A percentile compares a stretch with the other conserved stretches of the same genome.
Conservation (phyloP, 495 filamentous ascomycete species). For the Daldinia caldariorum region DNA sequence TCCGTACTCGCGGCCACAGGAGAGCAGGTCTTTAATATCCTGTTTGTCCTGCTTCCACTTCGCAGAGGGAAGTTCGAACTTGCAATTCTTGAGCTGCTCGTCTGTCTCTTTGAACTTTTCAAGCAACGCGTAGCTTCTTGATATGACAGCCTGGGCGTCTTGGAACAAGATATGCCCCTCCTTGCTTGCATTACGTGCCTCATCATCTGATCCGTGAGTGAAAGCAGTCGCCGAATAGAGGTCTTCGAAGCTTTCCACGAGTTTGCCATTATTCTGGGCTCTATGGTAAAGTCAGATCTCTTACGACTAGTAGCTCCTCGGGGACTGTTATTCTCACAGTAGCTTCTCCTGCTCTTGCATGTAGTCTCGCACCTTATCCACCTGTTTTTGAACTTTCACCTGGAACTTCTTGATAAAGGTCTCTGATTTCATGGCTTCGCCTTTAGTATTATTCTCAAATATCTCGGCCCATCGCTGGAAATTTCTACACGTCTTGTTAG, state of each 20-base stretch:
- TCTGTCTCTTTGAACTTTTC: conserved; percentile 42
- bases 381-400: conserved; percentile 26
- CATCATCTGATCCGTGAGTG: neutral
- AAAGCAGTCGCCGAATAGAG: conserved; percentile 3
- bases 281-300: conserved; percentile 18
- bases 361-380: conserved; percentile 23
- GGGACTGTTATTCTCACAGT: conserved; percentile 34
- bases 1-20: conserved; percentile 47
- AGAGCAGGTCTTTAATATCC: conserved; percentile 48
- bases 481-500: conserved; percentile 27
- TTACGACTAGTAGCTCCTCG: neutral
- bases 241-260: conserved; percentile 19
- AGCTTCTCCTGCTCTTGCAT: conserved; percentile 32
- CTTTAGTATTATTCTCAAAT: conserved; percentile 34
- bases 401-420: conserved; percentile 46
- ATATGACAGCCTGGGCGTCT: conserved; percentile 25
- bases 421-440: conserved; percentile 45
- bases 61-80: conserved; percentile 40
- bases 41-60: conserved; percentile 52
- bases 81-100: conserved; percentile 36
- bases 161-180: conserved; percentile 40
- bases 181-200: conserved; percentile 16
- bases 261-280: conserved; percentile 11
- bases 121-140: conserved; percentile 28
- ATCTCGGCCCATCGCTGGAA: conserved; percentile 44